phyloP scores from a whole-genome alignment of 148 eudicot species.

The Nepenthes gracilis region DNA sequence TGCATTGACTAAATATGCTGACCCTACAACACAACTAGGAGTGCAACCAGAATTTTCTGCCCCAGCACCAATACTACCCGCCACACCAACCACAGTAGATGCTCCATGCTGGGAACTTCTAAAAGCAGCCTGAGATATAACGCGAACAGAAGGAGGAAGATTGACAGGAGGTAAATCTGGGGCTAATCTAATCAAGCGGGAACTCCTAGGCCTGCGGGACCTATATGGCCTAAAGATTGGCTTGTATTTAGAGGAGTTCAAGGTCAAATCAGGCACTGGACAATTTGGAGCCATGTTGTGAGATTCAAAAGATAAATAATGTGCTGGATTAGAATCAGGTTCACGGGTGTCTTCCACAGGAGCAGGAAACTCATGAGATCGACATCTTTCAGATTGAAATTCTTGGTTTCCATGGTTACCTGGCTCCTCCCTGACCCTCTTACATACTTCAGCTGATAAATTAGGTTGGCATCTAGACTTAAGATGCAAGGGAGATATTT shows the following conservation, averaged over 20 bases:
- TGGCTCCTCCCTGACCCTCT: conserved; percentile 12
- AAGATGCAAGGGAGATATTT: conserved; percentile 11
- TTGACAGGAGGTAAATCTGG: conserved; percentile 96
- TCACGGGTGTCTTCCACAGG: conserved; percentile 16
- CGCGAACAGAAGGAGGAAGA: conserved; percentile 87
- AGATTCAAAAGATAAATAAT: conserved; percentile 12
- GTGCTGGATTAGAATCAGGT: conserved; percentile 6
- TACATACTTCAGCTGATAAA: conserved; percentile 13
- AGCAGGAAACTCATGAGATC: conserved; percentile 12
- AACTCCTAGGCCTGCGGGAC: conserved; percentile 31
- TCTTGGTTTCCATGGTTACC: conserved; percentile 21
- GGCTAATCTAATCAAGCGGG: conserved; percentile 69
- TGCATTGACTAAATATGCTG: conserved; percentile 17
- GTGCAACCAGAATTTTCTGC: conserved; percentile 17
- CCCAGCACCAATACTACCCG: conserved; percentile 11
- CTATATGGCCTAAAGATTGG: conserved; percentile 22
- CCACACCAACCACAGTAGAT: conserved; percentile 17
- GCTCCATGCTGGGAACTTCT: conserved; percentile 39
- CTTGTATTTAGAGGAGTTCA: conserved; percentile 26
- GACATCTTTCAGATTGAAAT: conserved; percentile 15
- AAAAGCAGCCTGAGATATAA: conserved; percentile 70
- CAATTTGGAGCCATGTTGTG: conserved; percentile 10
- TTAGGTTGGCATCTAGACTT: conserved; percentile 12
- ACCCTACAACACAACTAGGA: conserved; percentile 10
- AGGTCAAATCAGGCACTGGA: conserved; percentile 12